Evolutionary conservation across 495 filamentous ascomycete genomes (phyloP).

Genomic region (Talaromyces ruber): DNA sequence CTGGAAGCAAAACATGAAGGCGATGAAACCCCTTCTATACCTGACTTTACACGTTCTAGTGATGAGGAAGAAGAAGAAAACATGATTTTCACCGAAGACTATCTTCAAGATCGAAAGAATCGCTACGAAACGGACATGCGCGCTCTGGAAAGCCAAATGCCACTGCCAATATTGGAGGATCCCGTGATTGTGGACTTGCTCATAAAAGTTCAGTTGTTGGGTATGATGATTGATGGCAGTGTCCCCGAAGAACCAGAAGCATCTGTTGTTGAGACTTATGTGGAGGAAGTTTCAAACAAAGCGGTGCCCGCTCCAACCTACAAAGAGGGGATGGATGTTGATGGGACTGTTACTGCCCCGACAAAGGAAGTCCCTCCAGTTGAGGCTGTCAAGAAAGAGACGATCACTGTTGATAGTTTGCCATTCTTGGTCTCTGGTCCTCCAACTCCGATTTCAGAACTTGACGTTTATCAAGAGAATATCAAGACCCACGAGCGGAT

Average conservation of each 20-base stretch:
- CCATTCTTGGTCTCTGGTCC: slow-evolving; percentile 41
- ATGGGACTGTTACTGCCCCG: slow-evolving; percentile 12
- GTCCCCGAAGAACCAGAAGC: slow-evolving; percentile 7
- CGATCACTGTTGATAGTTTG: slow-evolving; percentile 28
- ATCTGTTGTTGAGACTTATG: slow-evolving; percentile 18
- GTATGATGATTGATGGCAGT: slow-evolving; percentile 22
- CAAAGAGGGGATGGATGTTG: slow-evolving; percentile 16
- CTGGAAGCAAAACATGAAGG: neutral
- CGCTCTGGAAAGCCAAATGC: slow-evolving; percentile 34
- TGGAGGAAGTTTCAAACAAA: neutral
- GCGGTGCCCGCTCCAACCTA: slow-evolving; percentile 10
- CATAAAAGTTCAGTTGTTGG: slow-evolving; percentile 36
- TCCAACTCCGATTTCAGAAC: slow-evolving; percentile 41
- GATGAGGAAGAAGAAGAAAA: slow-evolving; percentile 42
- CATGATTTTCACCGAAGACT: slow-evolving; percentile 38
- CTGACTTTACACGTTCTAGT: slow-evolving; percentile 24
- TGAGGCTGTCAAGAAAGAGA: slow-evolving; percentile 8
- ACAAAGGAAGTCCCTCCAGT: slow-evolving; percentile 11
- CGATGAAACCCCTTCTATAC: slow-evolving; percentile 8
- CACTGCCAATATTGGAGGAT: slow-evolving; percentile 35
- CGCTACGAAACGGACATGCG: slow-evolving; percentile 40
- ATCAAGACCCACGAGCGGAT: slow-evolving; percentile 22
- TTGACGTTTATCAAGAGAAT: slow-evolving; percentile 40
- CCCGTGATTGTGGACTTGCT: slow-evolving; percentile 34
- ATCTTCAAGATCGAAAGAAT: slow-evolving; percentile 38